Evolutionary conservation across 495 filamentous ascomycete species (phyloP).

Genomic region (Penicillium bovifimosum): DNA sequence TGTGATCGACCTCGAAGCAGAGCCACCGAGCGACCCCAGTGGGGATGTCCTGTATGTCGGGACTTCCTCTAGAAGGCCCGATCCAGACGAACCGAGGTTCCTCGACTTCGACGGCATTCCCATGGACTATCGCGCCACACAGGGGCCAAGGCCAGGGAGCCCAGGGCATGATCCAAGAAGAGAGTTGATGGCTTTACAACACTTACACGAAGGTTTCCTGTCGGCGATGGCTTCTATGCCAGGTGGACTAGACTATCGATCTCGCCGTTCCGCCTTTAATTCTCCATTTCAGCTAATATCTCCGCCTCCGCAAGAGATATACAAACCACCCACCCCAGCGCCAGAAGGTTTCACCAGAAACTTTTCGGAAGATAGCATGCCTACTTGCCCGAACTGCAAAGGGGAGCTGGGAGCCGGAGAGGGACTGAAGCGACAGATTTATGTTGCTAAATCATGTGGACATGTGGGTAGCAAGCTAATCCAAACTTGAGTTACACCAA

Average conservation of each 20-base stretch:
- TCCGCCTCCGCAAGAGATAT: slow-evolving; percentile 41
- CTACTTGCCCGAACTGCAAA: slow-evolving; percentile 69
- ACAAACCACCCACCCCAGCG: slow-evolving; percentile 54
- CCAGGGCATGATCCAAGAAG: background rate
- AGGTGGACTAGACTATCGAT: slow-evolving; percentile 12
- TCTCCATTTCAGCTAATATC: slow-evolving; percentile 10
- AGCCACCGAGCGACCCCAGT: slow-evolving; percentile 14
- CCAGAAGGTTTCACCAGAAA: slow-evolving; percentile 60
- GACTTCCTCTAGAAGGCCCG: slow-evolving; percentile 9
- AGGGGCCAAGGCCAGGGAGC: background rate
- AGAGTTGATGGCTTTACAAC: background rate
- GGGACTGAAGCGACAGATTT: slow-evolving; percentile 60
- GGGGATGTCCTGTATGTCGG: slow-evolving; percentile 39
- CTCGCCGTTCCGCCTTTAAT: slow-evolving; percentile 24
- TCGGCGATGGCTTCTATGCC: background rate
- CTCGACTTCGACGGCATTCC: background rate
- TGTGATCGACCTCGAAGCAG: slow-evolving; percentile 35
- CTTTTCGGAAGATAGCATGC: slow-evolving; percentile 54
- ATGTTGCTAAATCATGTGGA: slow-evolving; percentile 68
- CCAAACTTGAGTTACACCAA: background rate
- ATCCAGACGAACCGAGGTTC: slow-evolving; percentile 10
- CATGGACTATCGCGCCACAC: background rate
- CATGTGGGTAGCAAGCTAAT: slow-evolving; percentile 58
- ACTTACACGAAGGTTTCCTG: background rate
- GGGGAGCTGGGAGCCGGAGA: slow-evolving; percentile 60